Percentiles rank a stretch among this genome's conserved stretches.
Evolutionary conservation across 768 basidiomycete genomes (phyloP).

Genomic region (Leucosporidium creatinivorum): DNA sequence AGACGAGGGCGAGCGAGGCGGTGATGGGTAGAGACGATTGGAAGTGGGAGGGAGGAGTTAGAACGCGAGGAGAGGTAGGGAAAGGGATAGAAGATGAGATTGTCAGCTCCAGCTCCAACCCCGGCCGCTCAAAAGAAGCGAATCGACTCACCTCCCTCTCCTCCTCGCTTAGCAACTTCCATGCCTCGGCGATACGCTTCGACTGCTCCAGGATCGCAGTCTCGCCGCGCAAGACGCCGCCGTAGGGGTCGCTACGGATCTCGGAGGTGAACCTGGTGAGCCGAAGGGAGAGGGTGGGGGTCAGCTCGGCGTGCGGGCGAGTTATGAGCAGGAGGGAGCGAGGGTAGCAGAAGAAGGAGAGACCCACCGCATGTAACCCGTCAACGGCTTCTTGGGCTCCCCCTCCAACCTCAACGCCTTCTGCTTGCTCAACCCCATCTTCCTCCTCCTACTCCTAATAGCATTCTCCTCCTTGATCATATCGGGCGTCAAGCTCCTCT

Average conservation of each 20-base stretch:
- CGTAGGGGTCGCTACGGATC: not conserved
- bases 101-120: not conserved
- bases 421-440: conserved; percentile 13
- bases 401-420: conserved; percentile 5
- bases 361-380: conserved; percentile 19
- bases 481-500: conserved; percentile 23
- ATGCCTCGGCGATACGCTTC: conserved; percentile 12
- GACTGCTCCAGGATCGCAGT: conserved; percentile 14
- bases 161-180: conserved; percentile 7
- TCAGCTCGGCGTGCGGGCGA: not conserved
- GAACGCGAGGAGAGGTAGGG: not conserved
- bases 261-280: conserved; percentile 16
- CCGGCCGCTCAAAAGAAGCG: not conserved
- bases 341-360: too few relatives aligned
- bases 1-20: too few relatives aligned
- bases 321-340: not conserved
- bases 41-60: too few relatives aligned
- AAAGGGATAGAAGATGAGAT: not conserved
- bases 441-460: conserved; percentile 10
- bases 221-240: conserved; percentile 8
- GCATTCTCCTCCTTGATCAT: conserved; percentile 31
- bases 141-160: conserved; percentile 26
- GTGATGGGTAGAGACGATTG: too few relatives aligned
- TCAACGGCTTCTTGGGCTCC: conserved; percentile 24
- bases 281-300: not conserved